Evolutionary conservation across 495 filamentous ascomycete species (phyloP).

Genomic region (Penicillium maclennaniae): DNA sequence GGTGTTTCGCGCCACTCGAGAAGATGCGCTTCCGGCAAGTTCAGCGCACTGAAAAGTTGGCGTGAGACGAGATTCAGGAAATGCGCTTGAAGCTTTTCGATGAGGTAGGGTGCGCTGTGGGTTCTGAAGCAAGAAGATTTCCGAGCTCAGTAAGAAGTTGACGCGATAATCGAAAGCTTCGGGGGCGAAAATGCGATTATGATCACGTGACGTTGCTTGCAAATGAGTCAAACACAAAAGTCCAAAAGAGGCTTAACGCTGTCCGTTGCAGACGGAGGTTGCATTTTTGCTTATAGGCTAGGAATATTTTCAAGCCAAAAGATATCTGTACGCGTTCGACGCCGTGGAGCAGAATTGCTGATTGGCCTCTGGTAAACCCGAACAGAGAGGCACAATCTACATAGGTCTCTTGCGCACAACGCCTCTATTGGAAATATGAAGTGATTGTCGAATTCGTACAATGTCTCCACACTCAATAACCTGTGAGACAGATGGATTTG

Average conservation of each 20-base stretch:
- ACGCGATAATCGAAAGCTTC: not conserved
- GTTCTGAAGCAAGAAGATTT: not conserved
- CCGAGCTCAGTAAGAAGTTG: not conserved
- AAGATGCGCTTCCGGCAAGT: constrained; percentile 2
- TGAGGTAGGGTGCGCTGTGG: not conserved
- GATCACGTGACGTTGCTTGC: not conserved
- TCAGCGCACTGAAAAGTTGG: not conserved
- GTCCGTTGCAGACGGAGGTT: not conserved
- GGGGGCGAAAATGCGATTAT: not conserved
- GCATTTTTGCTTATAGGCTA: not conserved
- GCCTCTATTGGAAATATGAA: too few relatives aligned
- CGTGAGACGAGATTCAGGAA: not conserved
- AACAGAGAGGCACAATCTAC: too few relatives aligned
- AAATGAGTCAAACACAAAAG: not conserved
- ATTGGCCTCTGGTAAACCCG: too few relatives aligned
- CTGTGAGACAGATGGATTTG: too few relatives aligned
- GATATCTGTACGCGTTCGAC: too few relatives aligned
- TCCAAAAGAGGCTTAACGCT: not conserved
- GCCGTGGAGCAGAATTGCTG: too few relatives aligned
- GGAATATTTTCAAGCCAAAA: too few relatives aligned
- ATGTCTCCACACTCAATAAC: too few relatives aligned
- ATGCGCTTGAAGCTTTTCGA: not conserved
- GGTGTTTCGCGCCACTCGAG: constrained; percentile 17
- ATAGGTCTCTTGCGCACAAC: too few relatives aligned
- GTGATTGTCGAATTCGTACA: too few relatives aligned